Evolutionary conservation across 441 rosid species (phyloP).

Genomic region (Bocquillonia castaneifolia): DNA sequence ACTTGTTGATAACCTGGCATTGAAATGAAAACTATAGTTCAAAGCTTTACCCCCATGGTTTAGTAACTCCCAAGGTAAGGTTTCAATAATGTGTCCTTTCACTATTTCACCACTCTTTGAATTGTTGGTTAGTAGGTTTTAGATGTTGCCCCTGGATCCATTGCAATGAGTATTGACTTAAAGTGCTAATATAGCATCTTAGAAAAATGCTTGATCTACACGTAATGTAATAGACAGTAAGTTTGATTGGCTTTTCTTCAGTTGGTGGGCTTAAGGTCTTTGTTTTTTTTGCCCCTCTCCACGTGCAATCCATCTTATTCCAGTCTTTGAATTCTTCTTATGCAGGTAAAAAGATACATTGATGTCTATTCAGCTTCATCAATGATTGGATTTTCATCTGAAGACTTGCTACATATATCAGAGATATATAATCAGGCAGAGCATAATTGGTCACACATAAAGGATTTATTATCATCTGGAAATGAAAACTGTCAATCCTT

Average conservation of each 20-base stretch:
- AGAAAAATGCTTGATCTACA: background rate
- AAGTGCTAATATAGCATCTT: background rate
- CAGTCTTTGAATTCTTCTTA: constrained; percentile 7
- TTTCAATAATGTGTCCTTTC: background rate
- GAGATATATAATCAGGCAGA: constrained; percentile 62
- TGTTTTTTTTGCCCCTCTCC: background rate
- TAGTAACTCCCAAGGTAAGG: background rate
- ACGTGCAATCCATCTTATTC: background rate
- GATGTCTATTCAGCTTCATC: constrained; percentile 88
- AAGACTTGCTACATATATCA: constrained; percentile 60
- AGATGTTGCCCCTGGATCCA: background rate
- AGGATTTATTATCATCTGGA: constrained; percentile 28
- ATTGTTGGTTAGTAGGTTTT: background rate
- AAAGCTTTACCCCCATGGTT: background rate
- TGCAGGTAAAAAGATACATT: constrained; percentile 87
- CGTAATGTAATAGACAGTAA: background rate
- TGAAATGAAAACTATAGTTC: background rate
- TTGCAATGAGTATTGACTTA: background rate
- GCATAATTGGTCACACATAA: constrained; percentile 42
- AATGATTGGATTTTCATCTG: constrained; percentile 89
- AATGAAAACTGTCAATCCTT: constrained; percentile 35
- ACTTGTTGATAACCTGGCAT: background rate
- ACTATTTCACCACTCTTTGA: background rate
- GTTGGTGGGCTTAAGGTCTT: background rate
- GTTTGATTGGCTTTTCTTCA: background rate